Base-by-base conservation (phyloP, 768 basidiomycete species). In the Clitopilus hobsonii region DNA sequence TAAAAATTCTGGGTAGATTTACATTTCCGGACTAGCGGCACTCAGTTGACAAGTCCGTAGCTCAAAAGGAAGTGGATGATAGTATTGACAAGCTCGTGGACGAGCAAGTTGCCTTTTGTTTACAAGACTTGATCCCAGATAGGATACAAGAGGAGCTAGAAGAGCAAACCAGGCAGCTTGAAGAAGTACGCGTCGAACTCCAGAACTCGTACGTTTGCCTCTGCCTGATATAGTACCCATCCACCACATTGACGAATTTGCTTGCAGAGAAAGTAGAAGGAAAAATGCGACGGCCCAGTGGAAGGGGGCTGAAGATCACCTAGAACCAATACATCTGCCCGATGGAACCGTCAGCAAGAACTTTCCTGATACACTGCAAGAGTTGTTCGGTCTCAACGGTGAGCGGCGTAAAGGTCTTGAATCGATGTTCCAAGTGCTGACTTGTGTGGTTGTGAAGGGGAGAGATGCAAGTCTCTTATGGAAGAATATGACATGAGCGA, bases 131-230 rank as follows among this genome's bases (percentile, higher is more conserved):
- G 54, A 75, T 84, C 5, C 77, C 83, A 2, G 63, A 73, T 38
- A 67, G 75, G 6, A 66, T 81, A n/a, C 80, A 80, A 56, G 68
- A 76, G 5, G 76, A 83, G 55, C 66, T 85, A 0, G 68, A 65
- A 6, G 58, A 65, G n/a, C 75, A 78, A 55, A 74, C 74, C 58
- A 61, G 56, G 6, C 71, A 81, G 58, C 69, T 85, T 7, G 75
- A 79, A 22, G 68, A 75, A 53, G 69, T 80, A 22, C 73, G 76
- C 51, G 66, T 73, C 18, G 66, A 73, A 8, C 68, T 85, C 8
- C 78, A 83, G 59, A 85, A 86, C 61, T 81, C 81, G 84, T 85
- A 58, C 57, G 82, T 72, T 3, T 18, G n/a, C 6, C 16, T n/a
- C 20, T 24, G 8, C 13, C 22, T 38, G 8, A 16, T 47, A 54